phyloP scores from a whole-genome alignment of 306 rosid genomes.

The Dalbergia cultrata region DNA sequence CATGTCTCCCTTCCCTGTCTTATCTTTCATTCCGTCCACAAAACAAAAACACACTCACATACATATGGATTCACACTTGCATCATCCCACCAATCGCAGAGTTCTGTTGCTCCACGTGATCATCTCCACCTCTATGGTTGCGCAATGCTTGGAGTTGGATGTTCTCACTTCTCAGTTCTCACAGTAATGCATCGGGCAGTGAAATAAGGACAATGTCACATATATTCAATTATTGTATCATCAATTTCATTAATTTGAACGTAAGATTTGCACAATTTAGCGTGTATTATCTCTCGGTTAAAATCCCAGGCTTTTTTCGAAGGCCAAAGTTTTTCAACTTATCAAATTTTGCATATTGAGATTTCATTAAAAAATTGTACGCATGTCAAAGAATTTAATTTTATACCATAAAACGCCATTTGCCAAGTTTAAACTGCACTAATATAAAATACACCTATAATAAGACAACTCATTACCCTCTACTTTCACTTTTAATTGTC shows the following conservation, averaged over 20 bases:
- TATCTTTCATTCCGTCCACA: not conserved
- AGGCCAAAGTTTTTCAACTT: not conserved
- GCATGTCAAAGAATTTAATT: too few species aligned
- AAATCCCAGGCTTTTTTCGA: not conserved
- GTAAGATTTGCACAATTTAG: not conserved
- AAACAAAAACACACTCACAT: not conserved
- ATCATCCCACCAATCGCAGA: not conserved
- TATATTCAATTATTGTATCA: not conserved
- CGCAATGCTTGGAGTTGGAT: slow-evolving; percentile 39
- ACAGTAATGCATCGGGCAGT: slow-evolving; percentile 37
- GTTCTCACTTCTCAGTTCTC: slow-evolving; percentile 20
- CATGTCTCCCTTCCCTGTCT: not conserved
- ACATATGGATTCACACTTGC: not conserved
- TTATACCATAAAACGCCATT: too few species aligned
- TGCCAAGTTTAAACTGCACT: not conserved
- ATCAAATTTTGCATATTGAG: not conserved
- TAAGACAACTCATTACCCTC: too few species aligned
- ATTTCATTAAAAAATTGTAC: too few species aligned
- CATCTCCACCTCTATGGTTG: slow-evolving; percentile 30
- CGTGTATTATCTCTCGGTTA: not conserved
- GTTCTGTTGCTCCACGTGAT: slow-evolving; percentile 31
- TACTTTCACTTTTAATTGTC: too few species aligned
- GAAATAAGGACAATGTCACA: slow-evolving; percentile 3
- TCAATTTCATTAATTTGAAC: not conserved
- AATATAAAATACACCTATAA: too few species aligned